These are phyloP conservation scores for Trifolium pratense DNA, from an alignment of 306 rosid genomes.

Conservation along the genomic window DNA sequence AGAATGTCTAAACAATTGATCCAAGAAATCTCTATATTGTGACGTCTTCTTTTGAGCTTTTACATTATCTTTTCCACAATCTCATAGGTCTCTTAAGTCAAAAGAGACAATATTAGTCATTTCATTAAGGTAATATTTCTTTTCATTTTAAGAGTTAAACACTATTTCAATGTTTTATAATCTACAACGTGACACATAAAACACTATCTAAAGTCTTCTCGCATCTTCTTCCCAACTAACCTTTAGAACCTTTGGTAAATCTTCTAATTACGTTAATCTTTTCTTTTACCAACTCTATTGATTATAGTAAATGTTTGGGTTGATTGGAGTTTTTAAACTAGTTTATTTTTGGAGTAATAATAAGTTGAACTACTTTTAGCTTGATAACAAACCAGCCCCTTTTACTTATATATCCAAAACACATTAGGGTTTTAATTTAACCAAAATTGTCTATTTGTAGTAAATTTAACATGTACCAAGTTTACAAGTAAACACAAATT, in stretches of 20 bases:
- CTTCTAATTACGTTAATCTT: slow-evolving; percentile 23
- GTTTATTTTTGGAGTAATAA: slow-evolving; percentile 11
- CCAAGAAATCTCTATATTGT: neutral
- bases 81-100: slow-evolving; percentile 5
- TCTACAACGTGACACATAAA: slow-evolving; percentile 14
- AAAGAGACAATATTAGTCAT: slow-evolving; percentile 1
- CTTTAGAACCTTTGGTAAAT: slow-evolving; percentile 40
- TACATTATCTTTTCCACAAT: neutral
- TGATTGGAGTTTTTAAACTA: slow-evolving; percentile 25
- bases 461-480: slow-evolving; percentile 17
- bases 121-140: neutral
- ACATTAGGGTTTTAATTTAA: slow-evolving; percentile 30
- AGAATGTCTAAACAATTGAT: slow-evolving; percentile 2
- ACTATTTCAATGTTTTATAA: slow-evolving; percentile 22
- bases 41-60: neutral
- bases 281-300: slow-evolving; percentile 48
- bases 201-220: slow-evolving; percentile 32
- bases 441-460: slow-evolving; percentile 36
- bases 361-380: slow-evolving; percentile 46
- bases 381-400: slow-evolving; percentile 41
- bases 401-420: slow-evolving; percentile 24
- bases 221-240: slow-evolving; percentile 48
- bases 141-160: slow-evolving; percentile 25
- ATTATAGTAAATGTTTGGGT: slow-evolving; percentile 35
- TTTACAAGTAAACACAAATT: neutral